A percentile compares a stretch with the other conserved stretches of the same genome.
phyloP scores from a whole-genome alignment of 805 yeast genomes.

The Ogataea wickerhamii region DNA sequence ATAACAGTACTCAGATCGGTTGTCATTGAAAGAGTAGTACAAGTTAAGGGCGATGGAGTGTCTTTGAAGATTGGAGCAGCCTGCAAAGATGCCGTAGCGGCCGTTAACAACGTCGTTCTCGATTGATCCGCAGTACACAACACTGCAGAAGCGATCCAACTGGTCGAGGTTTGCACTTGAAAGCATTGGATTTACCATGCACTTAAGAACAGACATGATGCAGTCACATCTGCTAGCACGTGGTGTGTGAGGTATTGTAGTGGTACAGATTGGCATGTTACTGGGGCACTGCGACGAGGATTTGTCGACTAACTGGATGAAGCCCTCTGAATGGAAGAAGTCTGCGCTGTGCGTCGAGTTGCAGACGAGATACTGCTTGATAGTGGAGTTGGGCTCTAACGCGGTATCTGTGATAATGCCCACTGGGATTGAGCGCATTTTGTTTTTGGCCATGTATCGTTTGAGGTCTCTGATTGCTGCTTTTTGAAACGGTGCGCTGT shows the following conservation, averaged over 20 bases:
- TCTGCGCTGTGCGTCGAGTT: constrained; percentile 12
- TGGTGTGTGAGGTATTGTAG: constrained; percentile 39
- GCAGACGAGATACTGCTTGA: constrained; percentile 15
- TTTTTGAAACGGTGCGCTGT: constrained; percentile 75
- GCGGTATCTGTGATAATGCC: constrained; percentile 25
- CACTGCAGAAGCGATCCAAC: constrained; percentile 33
- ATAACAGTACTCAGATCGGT: constrained; percentile 16
- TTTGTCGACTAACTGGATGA: constrained; percentile 4
- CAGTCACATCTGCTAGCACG: constrained; percentile 43
- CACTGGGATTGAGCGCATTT: constrained; percentile 36
- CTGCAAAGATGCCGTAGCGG: constrained; percentile 40
- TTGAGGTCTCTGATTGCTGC: constrained; percentile 87
- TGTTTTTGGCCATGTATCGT: constrained; percentile 48
- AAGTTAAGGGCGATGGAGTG: constrained; percentile 40
- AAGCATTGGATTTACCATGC: constrained; percentile 29
- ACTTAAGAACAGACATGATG: constrained; percentile 37
- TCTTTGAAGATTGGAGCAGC: constrained; percentile 37
- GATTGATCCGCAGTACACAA: constrained; percentile 39
- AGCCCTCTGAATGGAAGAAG: constrained; percentile 10
- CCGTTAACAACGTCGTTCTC: constrained; percentile 35
- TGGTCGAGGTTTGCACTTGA: constrained; percentile 17
- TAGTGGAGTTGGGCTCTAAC: constrained; percentile 3
- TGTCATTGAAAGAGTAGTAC: constrained; percentile 27
- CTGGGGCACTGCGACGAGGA: constrained; percentile 8
- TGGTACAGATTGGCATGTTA: constrained; percentile 13